Evolutionary conservation across 208 protist genomes (phyloP), one percentile per base, ranked within the genome.

Genomic region (Crithidia brevicula): DNA sequence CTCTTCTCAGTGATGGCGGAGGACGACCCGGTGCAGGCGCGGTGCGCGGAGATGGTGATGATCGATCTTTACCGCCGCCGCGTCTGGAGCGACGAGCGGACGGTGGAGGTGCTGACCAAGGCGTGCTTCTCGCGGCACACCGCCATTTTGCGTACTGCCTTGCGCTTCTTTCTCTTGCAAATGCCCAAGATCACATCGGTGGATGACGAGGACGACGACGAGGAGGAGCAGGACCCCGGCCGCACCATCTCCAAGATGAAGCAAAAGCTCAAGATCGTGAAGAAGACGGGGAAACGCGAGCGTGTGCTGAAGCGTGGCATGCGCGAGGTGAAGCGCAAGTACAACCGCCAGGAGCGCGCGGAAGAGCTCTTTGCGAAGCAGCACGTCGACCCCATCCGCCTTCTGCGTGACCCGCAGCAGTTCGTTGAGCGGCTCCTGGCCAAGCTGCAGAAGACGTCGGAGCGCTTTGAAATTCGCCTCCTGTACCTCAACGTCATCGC

Each of bases 401-500:
- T 99, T 25, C 84, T 99, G 33, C 94, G 98, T 45, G 92, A 99
- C 65, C 97, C 98, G 22, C 97, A 99, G 70, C 90, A 93, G 59
- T 98, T 98, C 75, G 84, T 96, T 7, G 98, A 99, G 72, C 92
- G 94, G 31, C 79, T 99, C 16, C 86, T 99, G n/a, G 81, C 77
- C 15, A 81, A 93, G 49, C 86, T 99, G 9, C 94, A 96, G 40
- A 88, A 86, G 33, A 96, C 92, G 13, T 97, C 85, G 9, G 97
- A 98, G 63, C 83, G 88, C 11, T 99, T 99, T 74, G 97, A 99
- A 45, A 78, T 98, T 18, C 87, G 96, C 31, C 64, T 99, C 8
- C 74, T 99, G 28, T 97, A 98, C 63, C 89, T 99, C 63, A 98
- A 98, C 67, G 91, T 99, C 9, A 94, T 99, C 76, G 97, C 96